Evolutionary conservation across 2,329 filamentous ascomycete species (phyloP).

Genomic region (Nothophoma quercina): DNA sequence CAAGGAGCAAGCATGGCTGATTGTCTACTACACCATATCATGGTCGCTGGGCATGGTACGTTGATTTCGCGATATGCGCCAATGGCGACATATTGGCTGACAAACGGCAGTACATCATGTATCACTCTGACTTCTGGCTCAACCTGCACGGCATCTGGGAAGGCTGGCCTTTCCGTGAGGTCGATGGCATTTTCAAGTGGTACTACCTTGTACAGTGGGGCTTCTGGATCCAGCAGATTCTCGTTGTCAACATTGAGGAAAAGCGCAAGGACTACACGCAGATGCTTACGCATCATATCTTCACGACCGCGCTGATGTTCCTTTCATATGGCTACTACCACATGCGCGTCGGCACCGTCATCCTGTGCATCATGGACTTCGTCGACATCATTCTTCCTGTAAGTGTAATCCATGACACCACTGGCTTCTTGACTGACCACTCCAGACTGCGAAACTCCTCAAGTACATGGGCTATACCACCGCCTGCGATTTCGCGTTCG

Average conservation of each 20-base stretch:
- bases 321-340: constrained; percentile 87
- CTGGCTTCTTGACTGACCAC: constrained; percentile 15
- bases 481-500: constrained; percentile 83
- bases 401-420: constrained; percentile 13
- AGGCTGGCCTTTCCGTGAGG: constrained; percentile 80
- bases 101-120: constrained; percentile 74
- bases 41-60: constrained; percentile 84
- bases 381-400: constrained; percentile 89
- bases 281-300: constrained; percentile 94
- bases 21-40: constrained; percentile 82
- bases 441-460: constrained; percentile 84
- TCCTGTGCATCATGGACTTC: constrained; percentile 91
- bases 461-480: constrained; percentile 84
- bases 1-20: constrained; percentile 92
- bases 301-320: constrained; percentile 82
- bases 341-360: constrained; percentile 85
- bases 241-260: constrained; percentile 94
- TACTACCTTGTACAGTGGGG: constrained; percentile 91
- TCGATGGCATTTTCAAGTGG: constrained; percentile 78
- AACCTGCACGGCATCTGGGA: constrained; percentile 82
- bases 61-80: constrained; percentile 13
- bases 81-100: constrained; percentile 19
- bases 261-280: constrained; percentile 93
- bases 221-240: constrained; percentile 93
- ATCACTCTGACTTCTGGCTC: constrained; percentile 78